A percentile compares a stretch with the other conserved stretches of the same genome.
phyloP scores from a whole-genome alignment of 2,329 filamentous ascomycete genomes.

The Aspergillaceae sp. region DNA sequence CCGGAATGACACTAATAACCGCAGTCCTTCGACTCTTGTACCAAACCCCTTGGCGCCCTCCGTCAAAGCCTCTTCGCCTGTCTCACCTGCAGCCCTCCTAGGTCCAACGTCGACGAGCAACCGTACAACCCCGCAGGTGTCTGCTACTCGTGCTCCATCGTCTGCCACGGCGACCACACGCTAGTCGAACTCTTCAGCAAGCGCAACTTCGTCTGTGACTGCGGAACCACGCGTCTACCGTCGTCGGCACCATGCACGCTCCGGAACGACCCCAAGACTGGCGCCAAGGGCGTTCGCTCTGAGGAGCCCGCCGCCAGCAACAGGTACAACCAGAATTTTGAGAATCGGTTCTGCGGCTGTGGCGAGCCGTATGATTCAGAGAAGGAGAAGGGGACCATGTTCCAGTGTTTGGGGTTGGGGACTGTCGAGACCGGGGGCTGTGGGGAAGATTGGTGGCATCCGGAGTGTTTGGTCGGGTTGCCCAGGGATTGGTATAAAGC shows the following conservation, averaged over 20 bases:
- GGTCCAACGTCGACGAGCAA: constrained; percentile 48
- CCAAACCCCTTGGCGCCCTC: constrained; percentile 76
- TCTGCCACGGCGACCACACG: constrained; percentile 90
- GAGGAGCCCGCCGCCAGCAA: constrained; percentile 64
- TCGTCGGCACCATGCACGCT: constrained; percentile 64
- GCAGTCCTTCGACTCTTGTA: constrained; percentile 89
- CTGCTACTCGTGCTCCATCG: constrained; percentile 94
- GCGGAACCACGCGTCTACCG: constrained; percentile 74
- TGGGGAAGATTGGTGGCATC: constrained; percentile 97
- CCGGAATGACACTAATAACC: neutral
- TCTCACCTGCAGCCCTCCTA: constrained; percentile 82
- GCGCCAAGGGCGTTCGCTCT: constrained; percentile 69
- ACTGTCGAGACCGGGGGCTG: constrained; percentile 75
- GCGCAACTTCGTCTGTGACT: constrained; percentile 93
- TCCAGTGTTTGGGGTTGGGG: constrained; percentile 84
- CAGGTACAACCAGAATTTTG: constrained; percentile 92
- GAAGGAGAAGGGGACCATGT: constrained; percentile 94
- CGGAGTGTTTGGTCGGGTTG: constrained; percentile 78
- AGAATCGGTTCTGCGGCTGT: constrained; percentile 86
- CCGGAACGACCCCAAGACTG: constrained; percentile 63
- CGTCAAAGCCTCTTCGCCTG: constrained; percentile 88
- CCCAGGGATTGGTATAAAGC: constrained; percentile 55
- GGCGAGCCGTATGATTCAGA: constrained; percentile 79
- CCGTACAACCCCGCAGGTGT: constrained; percentile 69
- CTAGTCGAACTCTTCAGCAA: constrained; percentile 95